A percentile compares a stretch with the other conserved stretches of the same genome.
Evolutionary conservation across 805 yeast genomes (phyloP).

Genomic region (Starmerella scarabaei): DNA sequence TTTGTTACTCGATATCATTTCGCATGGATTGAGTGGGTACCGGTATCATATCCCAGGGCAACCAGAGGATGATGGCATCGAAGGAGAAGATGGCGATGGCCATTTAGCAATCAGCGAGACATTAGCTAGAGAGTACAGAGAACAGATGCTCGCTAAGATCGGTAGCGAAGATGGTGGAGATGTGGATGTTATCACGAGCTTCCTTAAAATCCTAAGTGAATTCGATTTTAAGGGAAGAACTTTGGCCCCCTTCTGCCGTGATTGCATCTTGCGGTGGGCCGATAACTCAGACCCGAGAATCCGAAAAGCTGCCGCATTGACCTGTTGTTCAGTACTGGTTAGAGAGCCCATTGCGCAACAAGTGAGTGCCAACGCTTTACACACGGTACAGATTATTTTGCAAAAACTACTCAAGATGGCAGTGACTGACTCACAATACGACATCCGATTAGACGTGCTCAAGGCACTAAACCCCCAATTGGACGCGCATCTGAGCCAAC

Average conservation of each 20-base stretch:
- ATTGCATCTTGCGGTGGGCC: constrained; percentile 69
- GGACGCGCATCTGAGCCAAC: constrained; percentile 88
- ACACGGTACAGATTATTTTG: constrained; percentile 73
- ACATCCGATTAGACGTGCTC: constrained; percentile 69
- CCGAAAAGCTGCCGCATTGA: constrained; percentile 69
- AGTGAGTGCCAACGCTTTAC: constrained; percentile 64
- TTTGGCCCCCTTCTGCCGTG: constrained; percentile 74
- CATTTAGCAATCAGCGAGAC: constrained; percentile 16
- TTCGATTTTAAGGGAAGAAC: constrained; percentile 67
- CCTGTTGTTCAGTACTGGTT: constrained; percentile 63
- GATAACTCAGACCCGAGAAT: constrained; percentile 71
- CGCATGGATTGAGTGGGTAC: constrained; percentile 68
- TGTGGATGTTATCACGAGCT: constrained; percentile 50
- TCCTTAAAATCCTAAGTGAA: constrained; percentile 59
- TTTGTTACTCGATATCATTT: constrained; percentile 54
- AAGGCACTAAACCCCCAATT: constrained; percentile 58
- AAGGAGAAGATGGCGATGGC: constrained; percentile 10
- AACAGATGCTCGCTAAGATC: constrained; percentile 56
- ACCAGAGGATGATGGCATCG: constrained; percentile 31
- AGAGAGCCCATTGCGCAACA: constrained; percentile 76
- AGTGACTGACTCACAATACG: constrained; percentile 78
- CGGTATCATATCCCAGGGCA: constrained; percentile 76
- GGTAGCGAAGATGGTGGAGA: constrained; percentile 44
- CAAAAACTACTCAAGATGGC: constrained; percentile 69
- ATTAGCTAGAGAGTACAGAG: constrained; percentile 62